A percentile compares a stretch with the other conserved stretches of the same genome.
Conservation (phyloP, 495 filamentous ascomycete genomes). For the Neurospora sublineolata region DNA sequence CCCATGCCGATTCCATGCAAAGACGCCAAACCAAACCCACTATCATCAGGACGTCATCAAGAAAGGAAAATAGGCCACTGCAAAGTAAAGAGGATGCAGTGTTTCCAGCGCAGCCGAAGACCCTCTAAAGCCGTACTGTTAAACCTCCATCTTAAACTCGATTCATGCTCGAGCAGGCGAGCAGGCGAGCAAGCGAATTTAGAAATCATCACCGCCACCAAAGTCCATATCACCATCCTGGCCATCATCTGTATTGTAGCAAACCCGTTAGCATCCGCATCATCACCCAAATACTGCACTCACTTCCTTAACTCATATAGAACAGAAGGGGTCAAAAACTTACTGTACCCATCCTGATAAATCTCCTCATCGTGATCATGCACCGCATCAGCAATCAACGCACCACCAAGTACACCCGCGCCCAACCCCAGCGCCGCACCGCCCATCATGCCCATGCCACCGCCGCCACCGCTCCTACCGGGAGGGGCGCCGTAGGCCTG, state of each 20-base stretch:
- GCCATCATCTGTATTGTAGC: constrained; percentile 28
- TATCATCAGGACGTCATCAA: not conserved
- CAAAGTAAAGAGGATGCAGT: not conserved
- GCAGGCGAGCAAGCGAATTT: constrained; percentile 6
- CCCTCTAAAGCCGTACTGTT: not conserved
- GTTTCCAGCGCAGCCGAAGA: not conserved
- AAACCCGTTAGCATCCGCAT: not conserved
- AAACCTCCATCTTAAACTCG: not conserved
- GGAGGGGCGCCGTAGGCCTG: constrained; percentile 3
- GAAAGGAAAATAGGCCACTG: not conserved
- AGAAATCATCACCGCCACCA: constrained; percentile 46
- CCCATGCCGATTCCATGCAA: not conserved
- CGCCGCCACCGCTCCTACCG: constrained; percentile 20
- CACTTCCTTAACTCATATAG: no score
- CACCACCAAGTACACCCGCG: constrained; percentile 63
- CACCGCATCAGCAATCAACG: constrained; percentile 54
- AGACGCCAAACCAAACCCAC: not conserved
- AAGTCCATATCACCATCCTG: constrained; percentile 27
- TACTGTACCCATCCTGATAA: constrained; percentile 35
- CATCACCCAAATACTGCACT: no score
- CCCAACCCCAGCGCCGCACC: constrained; percentile 68
- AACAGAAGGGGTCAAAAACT: constrained; percentile 11
- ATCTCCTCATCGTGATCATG: constrained; percentile 45
- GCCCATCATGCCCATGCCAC: constrained; percentile 54
- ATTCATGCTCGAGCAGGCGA: not conserved